These are phyloP conservation scores for Diplogelasinospora grovesii DNA, from an alignment of 495 filamentous ascomycete genomes.

Conservation along the genomic window DNA sequence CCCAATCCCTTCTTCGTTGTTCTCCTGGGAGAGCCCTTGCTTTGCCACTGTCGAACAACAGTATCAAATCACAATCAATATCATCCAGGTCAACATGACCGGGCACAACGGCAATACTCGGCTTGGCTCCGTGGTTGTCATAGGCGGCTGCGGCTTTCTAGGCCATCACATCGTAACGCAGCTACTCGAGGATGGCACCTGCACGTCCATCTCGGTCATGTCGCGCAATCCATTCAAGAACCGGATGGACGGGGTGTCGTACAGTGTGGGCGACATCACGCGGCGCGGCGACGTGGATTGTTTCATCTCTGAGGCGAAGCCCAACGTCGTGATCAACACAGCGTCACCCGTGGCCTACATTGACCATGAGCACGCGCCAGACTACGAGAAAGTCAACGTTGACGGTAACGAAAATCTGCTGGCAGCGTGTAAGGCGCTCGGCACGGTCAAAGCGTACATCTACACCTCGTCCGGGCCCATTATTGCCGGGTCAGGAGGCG, in stretches of 20 bases:
- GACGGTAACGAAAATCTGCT: constrained; percentile 5
- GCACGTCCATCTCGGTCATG: constrained; percentile 6
- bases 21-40: no score
- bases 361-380: constrained; percentile 7
- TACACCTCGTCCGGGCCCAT: constrained; percentile 9
- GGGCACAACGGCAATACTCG: no score
- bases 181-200: constrained; percentile 32
- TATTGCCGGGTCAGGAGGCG: constrained; percentile 6
- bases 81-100: no score
- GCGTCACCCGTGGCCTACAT: constrained; percentile 11
- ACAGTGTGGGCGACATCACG: constrained; percentile 10
- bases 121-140: constrained; percentile 38
- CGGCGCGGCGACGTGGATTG: neutral
- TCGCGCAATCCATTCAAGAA: constrained; percentile 5
- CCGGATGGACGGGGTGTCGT: constrained; percentile 1
- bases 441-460: constrained; percentile 5
- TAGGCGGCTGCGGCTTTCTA: constrained; percentile 54
- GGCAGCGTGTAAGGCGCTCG: neutral
- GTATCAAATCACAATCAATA: no score
- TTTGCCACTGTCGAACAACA: no score
- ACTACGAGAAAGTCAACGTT: constrained; percentile 8
- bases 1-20: no score
- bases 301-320: constrained; percentile 3
- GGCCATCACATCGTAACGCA: constrained; percentile 55
- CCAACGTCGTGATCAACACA: constrained; percentile 10